phyloP scores from a whole-genome alignment of 345 rosid species.

The Barbarea vulgaris region DNA sequence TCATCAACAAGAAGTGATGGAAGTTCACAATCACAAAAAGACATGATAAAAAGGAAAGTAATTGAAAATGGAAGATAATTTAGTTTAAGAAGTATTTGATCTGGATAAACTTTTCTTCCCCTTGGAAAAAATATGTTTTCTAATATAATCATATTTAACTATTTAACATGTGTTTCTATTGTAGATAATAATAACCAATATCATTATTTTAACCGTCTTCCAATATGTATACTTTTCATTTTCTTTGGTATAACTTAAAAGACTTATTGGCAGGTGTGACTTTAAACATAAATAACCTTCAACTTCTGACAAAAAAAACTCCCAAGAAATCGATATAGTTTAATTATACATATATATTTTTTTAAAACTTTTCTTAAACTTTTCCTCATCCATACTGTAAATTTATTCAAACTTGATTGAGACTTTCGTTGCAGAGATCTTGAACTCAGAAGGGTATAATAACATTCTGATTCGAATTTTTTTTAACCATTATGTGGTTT shows the following conservation, averaged over 20 bases:
- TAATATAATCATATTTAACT: conserved; percentile 1
- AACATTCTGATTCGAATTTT: background rate
- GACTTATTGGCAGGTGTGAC: too few relatives aligned
- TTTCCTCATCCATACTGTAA: background rate
- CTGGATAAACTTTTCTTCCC: too few relatives aligned
- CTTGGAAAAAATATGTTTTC: too few relatives aligned
- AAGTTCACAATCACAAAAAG: conserved; percentile 8
- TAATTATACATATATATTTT: background rate
- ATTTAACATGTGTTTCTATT: conserved; percentile 4
- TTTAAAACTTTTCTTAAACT: background rate
- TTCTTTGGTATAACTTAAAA: too few relatives aligned
- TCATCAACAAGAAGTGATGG: conserved; percentile 18
- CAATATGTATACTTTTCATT: too few relatives aligned
- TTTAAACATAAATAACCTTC: too few relatives aligned
- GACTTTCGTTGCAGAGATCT: background rate
- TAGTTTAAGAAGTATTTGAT: conserved; percentile 13
- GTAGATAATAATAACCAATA: background rate
- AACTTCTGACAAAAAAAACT: too few relatives aligned
- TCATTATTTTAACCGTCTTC: too few relatives aligned
- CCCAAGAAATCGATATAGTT: too few relatives aligned
- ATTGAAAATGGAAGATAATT: conserved; percentile 13
- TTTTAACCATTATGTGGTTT: background rate
- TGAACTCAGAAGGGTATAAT: too few relatives aligned
- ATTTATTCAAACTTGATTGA: background rate
- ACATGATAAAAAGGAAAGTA: background rate